Evolutionary conservation across 108 stramenopile species (phyloP), one percentile per base, ranked within the genome.

Genomic region (Discostella stelligeroides): DNA sequence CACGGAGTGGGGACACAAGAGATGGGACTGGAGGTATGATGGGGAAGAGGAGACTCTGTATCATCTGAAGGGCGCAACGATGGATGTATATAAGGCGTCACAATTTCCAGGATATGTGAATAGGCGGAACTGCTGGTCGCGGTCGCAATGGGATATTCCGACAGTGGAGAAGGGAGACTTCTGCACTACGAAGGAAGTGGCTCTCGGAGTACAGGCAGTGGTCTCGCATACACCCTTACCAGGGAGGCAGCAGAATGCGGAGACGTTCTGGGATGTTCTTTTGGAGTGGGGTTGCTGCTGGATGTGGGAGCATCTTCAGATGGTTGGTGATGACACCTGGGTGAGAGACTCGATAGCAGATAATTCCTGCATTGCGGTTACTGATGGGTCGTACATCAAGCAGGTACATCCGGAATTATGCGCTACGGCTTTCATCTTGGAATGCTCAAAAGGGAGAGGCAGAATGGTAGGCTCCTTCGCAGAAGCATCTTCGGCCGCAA

Each of bases 341-440:
- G 9, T 70, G 1, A 17, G 43, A 1, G 59, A 42, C 13, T 25
- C 68, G n/a, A 60, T 70, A 23, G 13, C 20, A 28, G 34, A 59
- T 2, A 47, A 47, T 14, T 24, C 58, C 23, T 50, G 24, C 9
- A n/a, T 59, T 12, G 42, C 68, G 24, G 63, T 65, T 0, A 73
- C 63, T 25, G 72, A 65, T 29, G 72, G 72, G 1, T 73, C 63
- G 10, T 73, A 65, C 21, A 65, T 66, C 11, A 20, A 23, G 17
- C 37, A 64, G 20, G 7, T 73, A 8, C 17, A 24, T 12, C 29
- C 49, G 15, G 51, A 66, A 1, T 11, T 58, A 18, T 56, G 63
- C 42, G 41, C 63, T 4, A 23, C 45, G 13, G 71, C 54, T 2
- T 63, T 63, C 15, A 23, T 72, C 3, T 20, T 73, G 6, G 63